Evolutionary conservation across 345 rosid species (phyloP), one percentile per base, ranked within the genome.

Genomic region (Camelina laxa): DNA sequence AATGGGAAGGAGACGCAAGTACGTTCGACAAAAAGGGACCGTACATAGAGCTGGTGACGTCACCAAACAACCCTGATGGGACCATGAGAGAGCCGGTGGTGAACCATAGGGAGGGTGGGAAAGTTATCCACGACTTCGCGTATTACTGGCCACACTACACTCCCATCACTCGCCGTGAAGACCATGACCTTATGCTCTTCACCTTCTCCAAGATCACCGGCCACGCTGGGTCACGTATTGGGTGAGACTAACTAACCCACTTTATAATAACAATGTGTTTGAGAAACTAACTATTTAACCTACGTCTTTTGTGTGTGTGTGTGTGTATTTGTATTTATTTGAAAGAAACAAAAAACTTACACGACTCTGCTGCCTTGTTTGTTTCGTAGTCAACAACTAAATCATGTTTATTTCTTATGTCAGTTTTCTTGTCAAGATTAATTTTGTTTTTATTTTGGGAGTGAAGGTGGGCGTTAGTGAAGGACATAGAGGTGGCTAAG

Each of bases 101-200:
- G 76, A 86, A 86, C 60, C 67, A 62, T 5, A 67, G 31, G 58
- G 72, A 74, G 0, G 83, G 73, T 1, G 93, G 91, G 22, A 85
- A 81, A 75, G 77, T 84, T 13, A 82, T 94, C 22, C 73, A 94
- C 11, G 98, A 94, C 85, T 80, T 87, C 3, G 96, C 97, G 41
- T 94, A 94, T 78, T 88, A 88, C 61, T 91, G 97, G 98, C 97
- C 98, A 19, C 96, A 91, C 1, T 86, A 84, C 83, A 80, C 95
- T 0, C 86, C 96, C 6, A 88, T 90, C 60, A 86, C 88, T 69
- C 63, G 16, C 9, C 78, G 77, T 39, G 84, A 87, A 20, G 91
- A 87, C 67, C 75, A 88, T n/a, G 91, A 88, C 69, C 79, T 88
- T 22, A 91, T 90, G 97, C 85, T 94, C 9, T 94, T 94, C 60